Evolutionary conservation across 2,329 filamentous ascomycete species (phyloP).

Genomic region (Chrysosporium queenslandicum): DNA sequence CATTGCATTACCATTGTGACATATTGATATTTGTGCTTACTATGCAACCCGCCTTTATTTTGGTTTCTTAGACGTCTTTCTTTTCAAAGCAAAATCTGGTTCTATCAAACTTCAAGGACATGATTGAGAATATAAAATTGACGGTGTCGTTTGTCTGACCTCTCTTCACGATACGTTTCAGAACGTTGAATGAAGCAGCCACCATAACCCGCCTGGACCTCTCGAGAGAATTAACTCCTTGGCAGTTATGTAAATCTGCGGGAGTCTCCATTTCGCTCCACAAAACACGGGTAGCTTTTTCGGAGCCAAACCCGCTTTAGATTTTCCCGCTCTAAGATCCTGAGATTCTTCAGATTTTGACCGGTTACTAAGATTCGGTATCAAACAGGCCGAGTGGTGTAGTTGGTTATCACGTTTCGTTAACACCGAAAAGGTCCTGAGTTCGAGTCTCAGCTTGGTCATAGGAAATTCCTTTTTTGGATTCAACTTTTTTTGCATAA

Average conservation of each 20-base stretch:
- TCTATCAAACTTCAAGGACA: no score
- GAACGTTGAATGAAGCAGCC: neutral
- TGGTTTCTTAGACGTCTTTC: conserved; percentile 5
- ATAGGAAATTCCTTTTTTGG: neutral
- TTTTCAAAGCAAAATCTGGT: neutral
- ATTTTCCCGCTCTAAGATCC: neutral
- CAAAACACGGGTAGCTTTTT: neutral
- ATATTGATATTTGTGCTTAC: conserved; percentile 1
- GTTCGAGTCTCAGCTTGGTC: conserved; percentile 18
- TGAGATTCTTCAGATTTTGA: neutral
- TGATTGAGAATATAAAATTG: no score
- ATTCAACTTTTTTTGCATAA: no score
- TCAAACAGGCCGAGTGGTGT: conserved; percentile 14
- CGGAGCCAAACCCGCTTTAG: neutral
- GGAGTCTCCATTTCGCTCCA: neutral
- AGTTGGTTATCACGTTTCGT: conserved; percentile 17
- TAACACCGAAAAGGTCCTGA: conserved; percentile 17
- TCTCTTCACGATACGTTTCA: neutral
- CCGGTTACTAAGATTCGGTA: neutral
- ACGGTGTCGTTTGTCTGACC: neutral
- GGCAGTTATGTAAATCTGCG: no score
- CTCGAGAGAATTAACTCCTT: no score
- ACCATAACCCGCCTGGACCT: neutral
- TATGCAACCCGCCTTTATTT: neutral
- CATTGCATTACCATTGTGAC: conserved; percentile 8